Percentiles rank a stretch among this genome's conserved stretches.
phyloP scores from a whole-genome alignment of 148 eudicot species.

The Cornus controversa region DNA sequence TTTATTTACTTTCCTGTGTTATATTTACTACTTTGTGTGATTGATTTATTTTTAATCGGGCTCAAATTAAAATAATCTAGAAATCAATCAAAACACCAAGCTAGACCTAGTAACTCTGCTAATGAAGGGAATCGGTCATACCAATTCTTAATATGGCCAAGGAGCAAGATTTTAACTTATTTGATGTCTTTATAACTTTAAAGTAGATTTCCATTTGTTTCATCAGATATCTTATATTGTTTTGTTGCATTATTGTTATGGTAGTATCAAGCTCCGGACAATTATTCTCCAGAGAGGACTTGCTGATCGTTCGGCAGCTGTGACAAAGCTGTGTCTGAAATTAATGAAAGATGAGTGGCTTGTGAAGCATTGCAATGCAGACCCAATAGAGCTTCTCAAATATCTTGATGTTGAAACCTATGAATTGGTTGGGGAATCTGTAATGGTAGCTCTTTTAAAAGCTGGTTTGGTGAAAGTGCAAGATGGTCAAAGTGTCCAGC shows the following conservation, averaged over 20 bases:
- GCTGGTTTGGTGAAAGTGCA: slow-evolving; percentile 61
- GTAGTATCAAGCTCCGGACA: slow-evolving; percentile 89
- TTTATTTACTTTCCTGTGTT: too few species aligned
- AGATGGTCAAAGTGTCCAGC: slow-evolving; percentile 52
- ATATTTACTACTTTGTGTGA: too few species aligned
- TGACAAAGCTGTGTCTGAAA: slow-evolving; percentile 77
- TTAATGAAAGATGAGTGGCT: slow-evolving; percentile 95
- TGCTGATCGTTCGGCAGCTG: slow-evolving; percentile 83
- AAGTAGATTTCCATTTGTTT: neutral
- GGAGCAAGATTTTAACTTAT: neutral
- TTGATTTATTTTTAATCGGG: too few species aligned
- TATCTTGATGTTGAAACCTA: slow-evolving; percentile 97
- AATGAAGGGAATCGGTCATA: neutral
- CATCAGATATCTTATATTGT: neutral
- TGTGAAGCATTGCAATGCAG: slow-evolving; percentile 71
- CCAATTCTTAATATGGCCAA: neutral
- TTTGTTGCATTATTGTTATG: neutral
- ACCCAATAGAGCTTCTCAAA: slow-evolving; percentile 78
- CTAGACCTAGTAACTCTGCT: neutral
- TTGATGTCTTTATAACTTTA: neutral
- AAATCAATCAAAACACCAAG: too few species aligned
- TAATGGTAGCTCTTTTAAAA: slow-evolving; percentile 65
- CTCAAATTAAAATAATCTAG: too few species aligned
- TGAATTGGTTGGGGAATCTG: slow-evolving; percentile 80
- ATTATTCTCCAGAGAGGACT: slow-evolving; percentile 89